Percentiles rank a stretch among this genome's conserved stretches.
phyloP scores from a whole-genome alignment of 1,284 basidiomycete species.

The Clitocybe nebularis region DNA sequence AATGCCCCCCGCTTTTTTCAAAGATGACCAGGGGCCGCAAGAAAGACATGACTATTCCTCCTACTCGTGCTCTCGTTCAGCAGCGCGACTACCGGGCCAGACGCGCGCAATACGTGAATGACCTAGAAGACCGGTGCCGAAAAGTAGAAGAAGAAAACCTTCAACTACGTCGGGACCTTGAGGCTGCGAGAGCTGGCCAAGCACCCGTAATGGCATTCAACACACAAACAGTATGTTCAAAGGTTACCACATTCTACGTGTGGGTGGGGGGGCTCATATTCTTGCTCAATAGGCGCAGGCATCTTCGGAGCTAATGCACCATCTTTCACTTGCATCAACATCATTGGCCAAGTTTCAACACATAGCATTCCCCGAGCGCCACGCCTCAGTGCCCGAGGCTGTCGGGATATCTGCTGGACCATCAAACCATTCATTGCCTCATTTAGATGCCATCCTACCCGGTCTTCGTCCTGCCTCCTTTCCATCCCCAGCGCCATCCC shows the following conservation, averaged over 20 bases:
- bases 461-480: slow-evolving; percentile 16
- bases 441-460: slow-evolving; percentile 3
- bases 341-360: slow-evolving; percentile 46
- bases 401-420: slow-evolving; percentile 5
- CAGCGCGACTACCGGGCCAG: slow-evolving; percentile 64
- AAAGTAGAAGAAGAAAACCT: slow-evolving; percentile 52
- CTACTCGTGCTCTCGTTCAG: slow-evolving; percentile 45
- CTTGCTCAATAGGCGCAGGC: slow-evolving; percentile 36
- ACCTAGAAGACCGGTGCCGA: slow-evolving; percentile 51
- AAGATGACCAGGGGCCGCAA: slow-evolving; percentile 61
- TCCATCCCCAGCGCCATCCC: slow-evolving; percentile 23
- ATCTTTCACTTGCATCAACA: slow-evolving; percentile 39
- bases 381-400: slow-evolving; percentile 4
- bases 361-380: slow-evolving; percentile 27
- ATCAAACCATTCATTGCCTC: slow-evolving; percentile 9
- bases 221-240: slow-evolving; percentile 40
- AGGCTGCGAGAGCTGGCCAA: slow-evolving; percentile 31
- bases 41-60: slow-evolving; percentile 54
- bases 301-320: slow-evolving; percentile 47
- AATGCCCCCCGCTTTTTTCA: slow-evolving; percentile 11
- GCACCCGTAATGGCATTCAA: slow-evolving; percentile 27
- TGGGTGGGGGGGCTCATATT: neutral
- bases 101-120: slow-evolving; percentile 51
- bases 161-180: slow-evolving; percentile 45
- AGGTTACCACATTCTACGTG: slow-evolving; percentile 2